Base-by-base conservation (phyloP, 164 flowering plant genomes). In the Stephania japonica region DNA sequence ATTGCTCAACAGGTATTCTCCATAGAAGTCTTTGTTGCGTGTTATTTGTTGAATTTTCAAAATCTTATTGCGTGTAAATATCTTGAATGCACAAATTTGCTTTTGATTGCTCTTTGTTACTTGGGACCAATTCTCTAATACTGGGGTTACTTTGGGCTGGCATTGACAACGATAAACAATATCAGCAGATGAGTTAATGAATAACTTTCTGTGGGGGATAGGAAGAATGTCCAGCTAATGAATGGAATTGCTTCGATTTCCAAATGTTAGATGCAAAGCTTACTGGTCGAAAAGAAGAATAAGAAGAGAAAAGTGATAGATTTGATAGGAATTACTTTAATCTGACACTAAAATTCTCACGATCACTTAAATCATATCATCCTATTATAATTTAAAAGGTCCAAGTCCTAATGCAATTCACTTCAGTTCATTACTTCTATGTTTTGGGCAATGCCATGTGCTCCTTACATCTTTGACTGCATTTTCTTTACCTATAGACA, bases 1-100 rank as follows among this genome's bases (percentile, higher is more conserved):
- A 96, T 78, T 96, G 99, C 84, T 91, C 99, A 13, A 96, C 99
- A 25, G 99, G 99, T 95, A 88, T 74, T 43, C 19, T 42, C 63
- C 9, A 19, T 18, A 44, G 23, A 66, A n/a, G 56, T 12, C 4
- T 16, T 32, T 16, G 19, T 66, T 10, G 53, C 62, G 62, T 21
- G 18, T 56, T 56, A 18, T 56, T 13, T 14, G 18, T 16, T 56
- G 62, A 19, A 16, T 56, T 32, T 56, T 19, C 62, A 56, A 56
- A 56, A 56, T n/a, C 19, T 47, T 47, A 9, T 47, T 47, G 53
- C 53, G 16, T 47, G 53, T 47, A 47, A 16, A 47, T 47, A 47
- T 47, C 10, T 16, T 47, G 53, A 47, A 2, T 44, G 53, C 53
- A 47, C 53, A 47, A 47, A 16, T 47, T 56, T 13, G n/a, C 19